Base-by-base conservation (phyloP, 495 filamentous ascomycete genomes). In the Hypoxylon intermedium region DNA sequence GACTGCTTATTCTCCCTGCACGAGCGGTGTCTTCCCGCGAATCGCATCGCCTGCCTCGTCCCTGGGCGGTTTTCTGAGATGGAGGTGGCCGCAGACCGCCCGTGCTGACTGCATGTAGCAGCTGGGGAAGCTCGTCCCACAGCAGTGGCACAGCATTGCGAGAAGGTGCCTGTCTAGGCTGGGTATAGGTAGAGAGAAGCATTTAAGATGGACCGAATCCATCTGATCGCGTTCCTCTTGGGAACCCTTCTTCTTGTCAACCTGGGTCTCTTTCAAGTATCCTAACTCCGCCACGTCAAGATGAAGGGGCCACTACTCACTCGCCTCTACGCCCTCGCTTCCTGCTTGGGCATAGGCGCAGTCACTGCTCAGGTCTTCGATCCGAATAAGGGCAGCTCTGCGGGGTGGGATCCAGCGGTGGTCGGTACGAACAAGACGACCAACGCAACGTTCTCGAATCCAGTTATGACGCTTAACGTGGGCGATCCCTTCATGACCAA, bases 401-500 rank as follows among this genome's bases (percentile, higher is more conserved):
- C 16, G 20, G 56, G 51, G 47, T 71, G 68, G 68, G 68, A 68
- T 15, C 56, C 62, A 3, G 58, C 61, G 1, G 36, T 15, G 3
- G 65, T 71, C 13, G 68, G 68, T 0, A 71, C 68, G 24, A 66
- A 71, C 50, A 71, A 71, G 48, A 68, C 68, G 7, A 71, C 69
- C 18, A 71, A 68, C 52, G 62, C 46, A 11, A 74, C 71, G 2
- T 74, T 64, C 41, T 72, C 69, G 9, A 74, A 74, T 33, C 71
- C 71, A 0, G 70, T 74, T 21, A 69, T 67, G 69, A 73, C 63
- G 3, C 30, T 67, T 2, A 71, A 70, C 20, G 43, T 61, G 16
- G 67, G 69, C 26, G 65, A 70, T 37, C 68, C 65, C 7, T 68
- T 64, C 38, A 67, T 61, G 54, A 63, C 63, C 2, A 62, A 28